Base-by-base conservation (phyloP, 192 early-diverging fungal genomes). In the Coemansia sp. region DNA sequence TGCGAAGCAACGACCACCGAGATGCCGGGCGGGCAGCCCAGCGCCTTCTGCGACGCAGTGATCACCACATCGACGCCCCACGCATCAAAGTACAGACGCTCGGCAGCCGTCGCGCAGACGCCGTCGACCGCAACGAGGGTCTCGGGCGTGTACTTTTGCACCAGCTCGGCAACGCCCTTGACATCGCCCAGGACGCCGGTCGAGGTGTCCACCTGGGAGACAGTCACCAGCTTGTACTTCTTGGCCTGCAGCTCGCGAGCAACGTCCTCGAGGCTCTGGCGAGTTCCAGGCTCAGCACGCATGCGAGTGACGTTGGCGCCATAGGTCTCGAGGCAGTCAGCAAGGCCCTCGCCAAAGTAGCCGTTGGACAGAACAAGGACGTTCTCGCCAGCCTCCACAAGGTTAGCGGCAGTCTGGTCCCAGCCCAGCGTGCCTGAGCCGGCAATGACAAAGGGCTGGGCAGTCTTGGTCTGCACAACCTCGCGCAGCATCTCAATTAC, bases 341-440 rank as follows among this genome's bases (percentile, higher is more conserved):
- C 91, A 52, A 98, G 89, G 60, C 89, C 87, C 75, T 95, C 92
- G 40, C 93, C 93, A 85, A 98, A 98, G 77, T 93, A 90, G 5
- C 95, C 95, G 29, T 90, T 93, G 66, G 86, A 90, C 59, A 95
- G 66, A 7, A 94, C 90, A 27, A 98, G 79, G 25, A 85, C 93
- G 48, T 85, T 74, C 60, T 98, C 92, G 24, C 87, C 90, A 26
- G 84, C 83, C 76, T 95, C 91, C 11, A 95, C 45, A 42, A 96
- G 74, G 77, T 98, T 98, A 27, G 87, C 84, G 19, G 89, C 89
- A 25, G 87, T 87, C 81, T 91, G 88, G 78, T 98, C 95, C 95
- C 95, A 98, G 10, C 92, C 92, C n/a, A 95, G 75, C 8, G 93
- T 98, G n/a, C 93, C 93, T 6, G 92, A 95, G 39, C 93, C 95